phyloP scores from a whole-genome alignment of 495 filamentous ascomycete species.

The Hypoxylon intermedium region DNA sequence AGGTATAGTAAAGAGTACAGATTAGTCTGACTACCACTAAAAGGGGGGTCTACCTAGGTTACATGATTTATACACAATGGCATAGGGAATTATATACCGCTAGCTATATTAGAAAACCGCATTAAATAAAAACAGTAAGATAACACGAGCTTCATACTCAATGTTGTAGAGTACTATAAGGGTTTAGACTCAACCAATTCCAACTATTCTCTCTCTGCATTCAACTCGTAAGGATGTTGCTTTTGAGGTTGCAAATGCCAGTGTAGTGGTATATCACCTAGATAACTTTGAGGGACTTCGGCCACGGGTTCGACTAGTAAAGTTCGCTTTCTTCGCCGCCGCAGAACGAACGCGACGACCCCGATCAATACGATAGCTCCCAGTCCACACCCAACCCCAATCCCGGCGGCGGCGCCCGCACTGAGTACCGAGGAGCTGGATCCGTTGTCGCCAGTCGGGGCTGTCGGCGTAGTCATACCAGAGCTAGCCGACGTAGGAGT shows the following conservation, averaged over 20 bases:
- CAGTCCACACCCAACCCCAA: conserved; percentile 1
- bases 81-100: too few relatives aligned
- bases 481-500: background rate
- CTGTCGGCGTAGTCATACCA: background rate
- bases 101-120: too few relatives aligned
- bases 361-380: background rate
- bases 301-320: background rate
- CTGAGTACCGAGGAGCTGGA: background rate
- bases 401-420: conserved; percentile 1
- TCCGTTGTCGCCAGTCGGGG: background rate
- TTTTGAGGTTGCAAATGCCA: background rate
- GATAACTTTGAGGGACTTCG: background rate
- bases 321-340: background rate
- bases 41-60: too few relatives aligned
- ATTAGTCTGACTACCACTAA: too few relatives aligned
- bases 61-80: too few relatives aligned
- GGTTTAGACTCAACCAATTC: too few relatives aligned
- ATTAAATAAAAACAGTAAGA: too few relatives aligned
- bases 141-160: too few relatives aligned
- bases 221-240: background rate
- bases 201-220: background rate
- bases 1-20: too few relatives aligned
- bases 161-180: too few relatives aligned
- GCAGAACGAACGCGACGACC: background rate
- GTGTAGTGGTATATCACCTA: background rate